Evolutionary conservation across 805 yeast genomes (phyloP), one percentile per base, ranked within the genome.

Genomic region (Yarrowia porcina): DNA sequence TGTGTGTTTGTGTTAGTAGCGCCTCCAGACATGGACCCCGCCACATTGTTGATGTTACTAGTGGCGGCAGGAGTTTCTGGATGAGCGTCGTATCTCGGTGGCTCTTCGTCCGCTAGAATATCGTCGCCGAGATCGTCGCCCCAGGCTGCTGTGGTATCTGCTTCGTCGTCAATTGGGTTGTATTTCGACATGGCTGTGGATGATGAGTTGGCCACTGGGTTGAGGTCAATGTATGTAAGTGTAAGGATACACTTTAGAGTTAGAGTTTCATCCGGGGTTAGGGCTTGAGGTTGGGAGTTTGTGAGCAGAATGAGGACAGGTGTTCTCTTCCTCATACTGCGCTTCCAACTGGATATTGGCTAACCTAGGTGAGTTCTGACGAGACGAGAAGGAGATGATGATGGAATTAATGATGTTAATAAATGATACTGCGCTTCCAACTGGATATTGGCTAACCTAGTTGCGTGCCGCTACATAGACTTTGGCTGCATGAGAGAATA

Each of bases 111-210:
- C 4, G 59, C 44, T 1, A 52, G 59, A 52, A 52, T 52, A 6
- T 52, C 59, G 44, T 52, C 59, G 30, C 59, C 44, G 12, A 52
- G 59, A 17, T 52, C 59, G 44, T 52, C 59, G 11, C 59, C 59
- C 59, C 59, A 52, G 42, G 59, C 59, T 17, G 59, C 59, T 32
- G 59, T 52, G 23, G 44, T 18, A 25, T 52, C 59, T 9, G 44
- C 44, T 10, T 52, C 59, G 15, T 52, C 59, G 33, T 52, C 59
- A 52, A 52, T 52, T 52, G 59, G 59, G 59, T 52, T 52, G 59
- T 52, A 52, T 36, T 52, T 52, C 33, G 59, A 52, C 59, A 52
- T 52, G 10, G 18, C 17, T 9, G 23, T 35, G 13, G 20, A n/a
- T 20, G 27, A 32, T 33, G 39, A 20, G 39, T 49, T 32, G 39